Evolutionary conservation across 2,329 filamentous ascomycete species (phyloP), one percentile per base, ranked within the genome.

Genomic region (Apiospora pterosperma): DNA sequence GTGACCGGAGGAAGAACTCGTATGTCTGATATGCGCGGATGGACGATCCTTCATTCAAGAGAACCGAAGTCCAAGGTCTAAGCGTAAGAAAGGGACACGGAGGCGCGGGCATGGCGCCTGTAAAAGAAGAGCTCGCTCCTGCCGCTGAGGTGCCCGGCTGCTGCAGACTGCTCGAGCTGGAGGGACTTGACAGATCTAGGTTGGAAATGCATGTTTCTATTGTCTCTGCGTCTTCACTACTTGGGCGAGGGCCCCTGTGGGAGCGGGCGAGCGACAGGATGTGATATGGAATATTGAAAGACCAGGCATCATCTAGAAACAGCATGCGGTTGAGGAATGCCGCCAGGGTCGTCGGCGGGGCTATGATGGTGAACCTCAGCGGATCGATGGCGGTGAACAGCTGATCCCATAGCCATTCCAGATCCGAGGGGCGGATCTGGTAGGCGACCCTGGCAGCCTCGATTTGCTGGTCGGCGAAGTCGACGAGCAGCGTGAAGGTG

Each of bases 1-100:
- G 84, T 1, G 82, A 80, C 55, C 87, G 87, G 39, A 88, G 80
- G 71, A 90, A 92, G 76, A 89, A 92, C 70, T 92, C 88, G 73
- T 92, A 90, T 4, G 86, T 88, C 59, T 84, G 84, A 76, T 92
- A 94, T 6, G 87, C 89, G 64, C 84, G 83, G n/a, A 90, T 83
- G 5, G 88, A 92, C 0, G 90, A 92, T 10, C 90, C 90, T 77
- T 95, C 91, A 73, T 94, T 94, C 68, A 93, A 85, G 2, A 85
- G 79, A 0, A 93, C 71, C 21, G 85, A 82, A 0, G 81, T 82
- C 91, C 92, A 94, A 2, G 84, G 84, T 1, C 85, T 82, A n/a
- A 85, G 78, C 31, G 82, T 81, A 55, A 92, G 83, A 0, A 92
- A 76, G 12, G 73, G 74, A 67, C 75, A 78, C 2, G 75, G 71